Percentiles rank a stretch among this genome's conserved stretches.
phyloP scores from a whole-genome alignment of 2,329 filamentous ascomycete genomes.

The Diaporthe citrichinensis region DNA sequence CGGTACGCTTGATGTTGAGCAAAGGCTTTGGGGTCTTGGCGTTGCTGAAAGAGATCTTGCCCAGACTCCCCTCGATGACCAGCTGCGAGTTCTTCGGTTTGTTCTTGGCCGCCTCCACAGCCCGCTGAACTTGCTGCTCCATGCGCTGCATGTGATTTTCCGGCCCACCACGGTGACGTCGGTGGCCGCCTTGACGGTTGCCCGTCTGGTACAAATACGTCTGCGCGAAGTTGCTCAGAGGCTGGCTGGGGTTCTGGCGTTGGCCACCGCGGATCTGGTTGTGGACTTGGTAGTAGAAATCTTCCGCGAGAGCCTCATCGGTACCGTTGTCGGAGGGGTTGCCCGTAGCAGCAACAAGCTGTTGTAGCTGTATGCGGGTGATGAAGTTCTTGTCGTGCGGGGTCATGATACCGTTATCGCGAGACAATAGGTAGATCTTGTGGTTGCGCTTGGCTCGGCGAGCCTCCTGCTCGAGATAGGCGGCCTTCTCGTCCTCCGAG shows the following conservation, averaged over 20 bases:
- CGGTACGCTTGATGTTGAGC: slow-evolving; percentile 92
- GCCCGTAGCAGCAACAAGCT: slow-evolving; percentile 92
- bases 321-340: slow-evolving; percentile 84
- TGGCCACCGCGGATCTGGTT: slow-evolving; percentile 93
- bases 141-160: slow-evolving; percentile 99
- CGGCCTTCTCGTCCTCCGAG: slow-evolving; percentile 85
- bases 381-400: slow-evolving; percentile 99
- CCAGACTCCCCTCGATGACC: slow-evolving; percentile 94
- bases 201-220: slow-evolving; percentile 98
- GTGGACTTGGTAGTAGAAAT: slow-evolving; percentile 99
- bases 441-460: slow-evolving; percentile 97
- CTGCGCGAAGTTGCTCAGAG: slow-evolving; percentile 95
- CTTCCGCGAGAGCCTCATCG: slow-evolving; percentile 87
- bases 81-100: slow-evolving; percentile 98
- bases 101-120: slow-evolving; percentile 96
- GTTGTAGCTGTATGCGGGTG: slow-evolving; percentile 96
- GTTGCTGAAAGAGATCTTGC: slow-evolving; percentile 99
- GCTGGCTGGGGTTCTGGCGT: slow-evolving; percentile 91
- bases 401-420: slow-evolving; percentile 98
- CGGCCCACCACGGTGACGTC: slow-evolving; percentile 84
- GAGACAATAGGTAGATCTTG: slow-evolving; percentile 94
- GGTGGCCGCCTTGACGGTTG: slow-evolving; percentile 80
- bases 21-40: slow-evolving; percentile 96
- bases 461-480: slow-evolving; percentile 90
- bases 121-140: slow-evolving; percentile 98